Base-by-base conservation (phyloP, 2,329 filamentous ascomycete genomes). In the Fusarium temperatum region DNA sequence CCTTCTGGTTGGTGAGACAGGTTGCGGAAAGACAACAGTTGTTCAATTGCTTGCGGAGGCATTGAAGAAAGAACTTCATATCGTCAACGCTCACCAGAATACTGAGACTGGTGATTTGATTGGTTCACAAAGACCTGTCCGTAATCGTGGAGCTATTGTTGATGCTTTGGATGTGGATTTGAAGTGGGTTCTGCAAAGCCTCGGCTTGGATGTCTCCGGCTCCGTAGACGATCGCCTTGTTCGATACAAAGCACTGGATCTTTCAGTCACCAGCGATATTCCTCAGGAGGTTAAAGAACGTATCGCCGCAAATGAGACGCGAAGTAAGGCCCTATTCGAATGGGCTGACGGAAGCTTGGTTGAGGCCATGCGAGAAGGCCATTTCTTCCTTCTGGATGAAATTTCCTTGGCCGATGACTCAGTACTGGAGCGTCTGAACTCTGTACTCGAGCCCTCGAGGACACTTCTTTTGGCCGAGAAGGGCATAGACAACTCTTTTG, bases 341-440 rank as follows among this genome's bases (percentile, higher is more conserved):
- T 99, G 96, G 96, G 92, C 91, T 2, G 96, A 99, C 79, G 96
- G 96, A 63, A 97, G 93, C 79, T 88, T 99, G 4, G 94, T 99
- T 3, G 92, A 96, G 74, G 94, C 97, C 2, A 98, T 99, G 96
- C 94, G 93, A 80, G 88, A 89, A 28, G 96, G 95, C 0, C 90
- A 95, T 74, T 95, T 94, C 79, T 99, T 99, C 83, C 87, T 99
- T 28, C 90, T 99, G 1, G 96, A 99, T 77, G 97, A 99, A 80
- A 98, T 99, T 39, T 99, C 97, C 12, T 89, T 99, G 12, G 96
- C 96, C 0, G 97, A 99, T 79, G 96, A 99, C 80, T 98, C 97
- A 11, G 97, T 99, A 8, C 86, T 99, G 22, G 96, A 99, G 81
- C 90, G 96, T 76, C 87, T 99, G 38, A 99, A 99, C 84, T 98